phyloP scores from a whole-genome alignment of 2,329 filamentous ascomycete genomes.

The Amylocarpus encephaloides region DNA sequence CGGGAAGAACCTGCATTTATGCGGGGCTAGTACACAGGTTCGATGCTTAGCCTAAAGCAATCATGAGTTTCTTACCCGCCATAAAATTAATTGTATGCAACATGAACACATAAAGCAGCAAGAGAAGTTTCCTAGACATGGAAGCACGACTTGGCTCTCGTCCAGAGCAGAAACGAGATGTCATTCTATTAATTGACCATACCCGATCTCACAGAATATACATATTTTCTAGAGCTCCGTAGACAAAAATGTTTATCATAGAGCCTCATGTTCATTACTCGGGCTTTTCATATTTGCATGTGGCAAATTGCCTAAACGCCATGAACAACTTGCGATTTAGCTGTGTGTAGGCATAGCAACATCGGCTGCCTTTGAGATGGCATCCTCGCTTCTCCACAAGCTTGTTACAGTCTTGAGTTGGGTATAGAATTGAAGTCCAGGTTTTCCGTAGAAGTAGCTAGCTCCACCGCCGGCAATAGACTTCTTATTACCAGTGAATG shows the following conservation, averaged over 20 bases:
- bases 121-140: too few relatives aligned
- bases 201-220: too few relatives aligned
- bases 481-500: conserved; percentile 77
- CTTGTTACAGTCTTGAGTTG: conserved; percentile 97
- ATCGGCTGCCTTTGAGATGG: conserved; percentile 74
- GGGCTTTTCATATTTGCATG: neutral
- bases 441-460: conserved; percentile 91
- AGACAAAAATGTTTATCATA: neutral
- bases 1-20: too few relatives aligned
- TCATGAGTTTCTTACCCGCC: too few relatives aligned
- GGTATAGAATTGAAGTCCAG: conserved; percentile 90
- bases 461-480: conserved; percentile 85
- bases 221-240: neutral
- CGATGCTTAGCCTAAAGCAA: too few relatives aligned
- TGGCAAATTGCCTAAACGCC: neutral
- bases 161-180: too few relatives aligned
- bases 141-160: too few relatives aligned
- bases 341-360: conserved; percentile 77
- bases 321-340: neutral
- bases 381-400: conserved; percentile 81
- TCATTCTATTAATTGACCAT: too few relatives aligned
- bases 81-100: too few relatives aligned
- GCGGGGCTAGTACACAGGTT: too few relatives aligned
- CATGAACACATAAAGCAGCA: too few relatives aligned
- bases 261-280: neutral